A percentile compares a stretch with the other conserved stretches of the same genome.
These are phyloP conservation scores for Plenodomus lindquistii DNA, from an alignment of 2,329 filamentous ascomycete species.

Conservation along the genomic window DNA sequence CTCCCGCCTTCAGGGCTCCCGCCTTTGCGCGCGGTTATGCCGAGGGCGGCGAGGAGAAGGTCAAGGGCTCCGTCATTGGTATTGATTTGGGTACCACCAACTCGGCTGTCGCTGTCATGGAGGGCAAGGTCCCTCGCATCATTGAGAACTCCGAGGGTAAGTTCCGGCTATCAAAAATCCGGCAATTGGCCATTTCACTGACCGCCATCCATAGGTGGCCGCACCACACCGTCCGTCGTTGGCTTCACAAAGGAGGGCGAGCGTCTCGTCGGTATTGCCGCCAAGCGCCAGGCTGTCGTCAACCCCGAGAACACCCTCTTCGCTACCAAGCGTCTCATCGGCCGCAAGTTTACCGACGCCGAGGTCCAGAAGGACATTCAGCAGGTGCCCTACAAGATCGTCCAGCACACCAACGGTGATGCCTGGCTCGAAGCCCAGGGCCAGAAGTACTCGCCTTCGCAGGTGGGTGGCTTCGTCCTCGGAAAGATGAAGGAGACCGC, in stretches of 20 bases:
- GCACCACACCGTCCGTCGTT: constrained; percentile 60
- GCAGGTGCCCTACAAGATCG: constrained; percentile 98
- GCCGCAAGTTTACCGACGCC: constrained; percentile 87
- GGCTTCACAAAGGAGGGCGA: constrained; percentile 97
- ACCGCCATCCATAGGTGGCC: constrained; percentile 88
- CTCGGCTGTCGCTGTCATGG: constrained; percentile 96
- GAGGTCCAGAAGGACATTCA: constrained; percentile 99
- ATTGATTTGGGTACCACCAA: constrained; percentile 98
- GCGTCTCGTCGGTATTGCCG: constrained; percentile 94
- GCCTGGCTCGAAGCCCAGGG: constrained; percentile 97
- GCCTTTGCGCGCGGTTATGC: constrained; percentile 75
- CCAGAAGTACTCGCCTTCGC: constrained; percentile 90
- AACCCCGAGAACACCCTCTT: constrained; percentile 96
- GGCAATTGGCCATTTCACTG: constrained; percentile 96
- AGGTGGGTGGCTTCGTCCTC: constrained; percentile 96
- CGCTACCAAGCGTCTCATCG: constrained; percentile 97
- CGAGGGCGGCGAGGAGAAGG: constrained; percentile 74
- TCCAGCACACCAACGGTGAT: constrained; percentile 85
- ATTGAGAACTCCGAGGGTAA: constrained; percentile 98
- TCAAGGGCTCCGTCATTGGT: constrained; percentile 95
- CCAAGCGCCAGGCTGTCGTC: constrained; percentile 99
- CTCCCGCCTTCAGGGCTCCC: constrained; percentile 69
- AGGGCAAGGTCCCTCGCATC: constrained; percentile 92
- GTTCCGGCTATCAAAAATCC: constrained; percentile 98
- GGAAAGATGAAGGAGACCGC: constrained; percentile 98